Evolutionary conservation across 176 grass and related monocot genomes (phyloP), one percentile per base, ranked within the genome.

Genomic region (Saccharum spontaneum): DNA sequence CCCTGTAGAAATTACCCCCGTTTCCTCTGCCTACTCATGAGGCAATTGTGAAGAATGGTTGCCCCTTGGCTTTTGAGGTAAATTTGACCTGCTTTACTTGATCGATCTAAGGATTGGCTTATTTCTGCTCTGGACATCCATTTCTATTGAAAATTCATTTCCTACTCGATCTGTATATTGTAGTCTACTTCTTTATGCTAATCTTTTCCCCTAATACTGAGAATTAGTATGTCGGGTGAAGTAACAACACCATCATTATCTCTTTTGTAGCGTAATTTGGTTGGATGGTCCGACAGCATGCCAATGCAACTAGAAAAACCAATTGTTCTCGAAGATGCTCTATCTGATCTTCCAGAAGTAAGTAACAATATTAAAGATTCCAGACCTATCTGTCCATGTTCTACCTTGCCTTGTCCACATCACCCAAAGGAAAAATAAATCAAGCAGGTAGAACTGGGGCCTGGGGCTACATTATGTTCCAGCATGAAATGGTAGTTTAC

Each of bases 11-110:
- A 93, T 86, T 98, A 50, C 91, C 93, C 2, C 89, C 82, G 24
- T 98, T 98, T 89, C 95, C 95, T 80, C 80, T 98, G 16, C 95
- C 95, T 75, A 98, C 95, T 41, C 95, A 98, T 93, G 93, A 88
- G 49, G 83, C 84, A 39, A 87, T 95, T 89, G 78, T 90, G 77
- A 98, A 95, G 93, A 87, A 90, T 82, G 89, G 89, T 61, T 82
- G 82, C 26, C 92, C 95, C 0, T 59, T 90, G 50, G 95, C 81
- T 88, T 98, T 98, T 90, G 91, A 98, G 95, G 95, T 98, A 87
- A 76, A 80, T 33, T 50, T 77, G 57, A 55, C 72, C 13, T 84
- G 41, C 45, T 54, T 5, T 30, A 79, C 64, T 84, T 67, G 33
- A 5, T 82, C 40, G 10, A n/a, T 66, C 33, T 77, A 78, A 70